Evolutionary conservation across 2,329 filamentous ascomycete species (phyloP).

Genomic region (Diaporthe helianthi): DNA sequence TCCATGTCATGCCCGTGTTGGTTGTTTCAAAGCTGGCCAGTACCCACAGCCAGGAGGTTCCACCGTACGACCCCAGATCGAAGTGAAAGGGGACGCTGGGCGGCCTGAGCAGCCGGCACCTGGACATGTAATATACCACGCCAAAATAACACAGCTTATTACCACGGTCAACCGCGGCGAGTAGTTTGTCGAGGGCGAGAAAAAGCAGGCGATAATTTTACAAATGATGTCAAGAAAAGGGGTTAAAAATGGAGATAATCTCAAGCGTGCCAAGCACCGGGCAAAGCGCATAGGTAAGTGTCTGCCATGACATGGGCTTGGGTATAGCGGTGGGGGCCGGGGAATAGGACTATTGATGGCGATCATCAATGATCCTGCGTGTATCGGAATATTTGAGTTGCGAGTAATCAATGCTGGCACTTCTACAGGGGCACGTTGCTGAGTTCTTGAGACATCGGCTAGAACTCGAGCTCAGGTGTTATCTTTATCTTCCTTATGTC

Average conservation of each 20-base stretch:
- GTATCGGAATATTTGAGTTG: constrained; percentile 13
- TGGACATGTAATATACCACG: background rate
- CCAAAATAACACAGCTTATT: background rate
- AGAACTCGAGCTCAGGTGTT: no score
- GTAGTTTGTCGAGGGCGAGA: background rate
- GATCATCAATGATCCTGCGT: constrained; percentile 23
- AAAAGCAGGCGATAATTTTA: constrained; percentile 19
- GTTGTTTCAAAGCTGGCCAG: background rate
- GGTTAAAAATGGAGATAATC: constrained; percentile 33
- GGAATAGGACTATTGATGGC: background rate
- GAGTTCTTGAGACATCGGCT: background rate
- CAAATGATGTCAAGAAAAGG: constrained; percentile 30
- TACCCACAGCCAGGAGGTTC: constrained; percentile 5
- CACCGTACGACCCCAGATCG: constrained; percentile 8
- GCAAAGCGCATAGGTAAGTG: constrained; percentile 22
- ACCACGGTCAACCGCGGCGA: constrained; percentile 3
- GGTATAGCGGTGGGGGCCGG: constrained; percentile 7
- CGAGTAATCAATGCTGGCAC: constrained; percentile 16
- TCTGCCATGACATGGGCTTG: constrained; percentile 3
- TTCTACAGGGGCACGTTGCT: background rate
- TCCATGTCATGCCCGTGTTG: constrained; percentile 11
- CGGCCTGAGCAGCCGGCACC: constrained; percentile 17
- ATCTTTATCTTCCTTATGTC: background rate
- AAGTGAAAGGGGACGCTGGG: constrained; percentile 12
- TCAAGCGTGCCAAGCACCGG: constrained; percentile 16